phyloP scores from a whole-genome alignment of 306 rosid genomes.

The Trifolium subterraneum region DNA sequence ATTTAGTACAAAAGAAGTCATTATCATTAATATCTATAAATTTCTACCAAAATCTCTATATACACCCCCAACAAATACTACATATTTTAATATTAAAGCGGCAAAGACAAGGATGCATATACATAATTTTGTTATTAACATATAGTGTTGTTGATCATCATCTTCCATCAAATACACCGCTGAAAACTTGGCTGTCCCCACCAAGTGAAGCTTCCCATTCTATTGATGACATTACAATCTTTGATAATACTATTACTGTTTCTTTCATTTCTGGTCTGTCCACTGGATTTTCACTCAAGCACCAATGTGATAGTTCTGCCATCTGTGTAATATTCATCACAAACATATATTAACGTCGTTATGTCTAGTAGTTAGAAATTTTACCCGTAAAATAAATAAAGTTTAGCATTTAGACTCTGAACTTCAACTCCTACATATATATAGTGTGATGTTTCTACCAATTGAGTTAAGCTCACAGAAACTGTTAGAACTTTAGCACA shows the following conservation, averaged over 20 bases:
- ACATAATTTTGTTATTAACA: background rate
- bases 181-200: slow-evolving; percentile 73
- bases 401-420: too few species aligned
- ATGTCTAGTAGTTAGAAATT: too few species aligned
- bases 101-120: background rate
- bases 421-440: too few species aligned
- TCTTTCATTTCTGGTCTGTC: slow-evolving; percentile 83
- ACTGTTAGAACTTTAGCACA: too few species aligned
- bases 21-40: slow-evolving; percentile 5
- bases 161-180: slow-evolving; percentile 65
- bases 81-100: background rate
- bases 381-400: too few species aligned
- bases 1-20: background rate
- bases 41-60: slow-evolving; percentile 4
- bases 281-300: slow-evolving; percentile 69
- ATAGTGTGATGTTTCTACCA: too few species aligned
- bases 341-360: background rate
- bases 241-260: slow-evolving; percentile 55
- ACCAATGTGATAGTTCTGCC: slow-evolving; percentile 66
- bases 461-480: too few species aligned
- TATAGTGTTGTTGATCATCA: background rate
- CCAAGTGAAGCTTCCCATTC: slow-evolving; percentile 88
- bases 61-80: background rate
- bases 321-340: slow-evolving; percentile 46
- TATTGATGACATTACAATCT: slow-evolving; percentile 52